Base-by-base conservation (phyloP, 208 protist species). In the Acanthamoeba healyi region DNA sequence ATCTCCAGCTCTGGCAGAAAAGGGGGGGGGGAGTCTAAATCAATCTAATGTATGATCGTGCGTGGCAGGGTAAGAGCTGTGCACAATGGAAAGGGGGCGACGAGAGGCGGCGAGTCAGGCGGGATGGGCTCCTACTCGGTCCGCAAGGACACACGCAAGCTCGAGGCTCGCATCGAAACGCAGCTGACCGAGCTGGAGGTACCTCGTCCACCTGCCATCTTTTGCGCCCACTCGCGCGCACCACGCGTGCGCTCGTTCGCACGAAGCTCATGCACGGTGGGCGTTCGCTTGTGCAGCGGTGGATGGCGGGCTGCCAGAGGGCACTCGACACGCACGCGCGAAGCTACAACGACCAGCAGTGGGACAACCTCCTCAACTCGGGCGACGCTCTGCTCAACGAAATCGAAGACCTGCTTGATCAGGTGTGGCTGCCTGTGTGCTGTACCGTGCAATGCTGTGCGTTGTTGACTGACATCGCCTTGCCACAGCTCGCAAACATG, bases 401-500 rank as follows among this genome's bases (percentile, higher is more conserved):
- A 38, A 44, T 82, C 42, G 72, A 82, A 38, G 38, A 6, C 9
- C n/a, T 82, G 38, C 72, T 82, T 32, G 72, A 82, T 24, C 72
- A 82, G 42, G 72, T 51, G 51, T 22, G 34, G 7, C 34, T 54
- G 9, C 7, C 34, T n/a, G n/a, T n/a, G n/a, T n/a, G n/a, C n/a
- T n/a, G n/a, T n/a, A n/a, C n/a, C n/a, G n/a, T n/a, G n/a, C n/a
- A n/a, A n/a, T n/a, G n/a, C n/a, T n/a, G n/a, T n/a, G n/a, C n/a
- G n/a, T n/a, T n/a, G n/a, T n/a, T n/a, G n/a, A n/a, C n/a, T n/a
- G n/a, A n/a, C n/a, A n/a, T n/a, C n/a, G n/a, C n/a, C n/a, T n/a
- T n/a, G n/a, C 26, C 72, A 51, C 72, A 82, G 72, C 40, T 82
- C 9, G 72, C 38, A 6, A 34, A 82, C 42, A 82, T 51, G 72